Conservation (phyloP, 2,329 filamentous ascomycete genomes). For the Xylaria sp. region DNA sequence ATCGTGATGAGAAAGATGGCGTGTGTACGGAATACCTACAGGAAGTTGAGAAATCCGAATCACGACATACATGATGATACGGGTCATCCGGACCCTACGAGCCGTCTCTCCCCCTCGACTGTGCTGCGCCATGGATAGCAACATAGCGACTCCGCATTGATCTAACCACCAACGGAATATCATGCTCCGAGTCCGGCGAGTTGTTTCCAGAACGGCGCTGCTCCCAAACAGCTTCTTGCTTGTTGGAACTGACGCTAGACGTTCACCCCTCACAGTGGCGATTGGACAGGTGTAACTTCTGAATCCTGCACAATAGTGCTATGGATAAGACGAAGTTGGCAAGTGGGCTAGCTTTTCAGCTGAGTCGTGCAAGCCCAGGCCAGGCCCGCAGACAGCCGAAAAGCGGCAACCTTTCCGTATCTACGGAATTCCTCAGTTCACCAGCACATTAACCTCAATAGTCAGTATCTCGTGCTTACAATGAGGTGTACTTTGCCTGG, state of each 20-base stretch:
- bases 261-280: background rate
- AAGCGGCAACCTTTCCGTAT: background rate
- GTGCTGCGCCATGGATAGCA: no score
- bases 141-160: background rate
- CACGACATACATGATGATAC: no score
- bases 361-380: constrained; percentile 1
- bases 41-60: no score
- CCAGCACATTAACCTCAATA: constrained; percentile 2
- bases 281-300: background rate
- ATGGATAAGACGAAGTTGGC: background rate
- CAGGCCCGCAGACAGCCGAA: constrained; percentile 11
- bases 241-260: background rate
- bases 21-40: no score
- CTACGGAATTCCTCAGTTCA: background rate
- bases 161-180: background rate
- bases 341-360: background rate
- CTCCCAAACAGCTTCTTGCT: background rate
- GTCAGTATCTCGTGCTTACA: background rate
- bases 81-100: no score
- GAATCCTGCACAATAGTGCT: background rate
- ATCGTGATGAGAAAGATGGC: no score
- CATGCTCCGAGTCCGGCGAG: background rate
- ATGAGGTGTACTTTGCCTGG: background rate
- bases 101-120: no score
- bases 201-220: background rate